Evolutionary conservation across 2,329 filamentous ascomycete species (phyloP), one percentile per base, ranked within the genome.

Genomic region (Tolypocladium guangdongense): DNA sequence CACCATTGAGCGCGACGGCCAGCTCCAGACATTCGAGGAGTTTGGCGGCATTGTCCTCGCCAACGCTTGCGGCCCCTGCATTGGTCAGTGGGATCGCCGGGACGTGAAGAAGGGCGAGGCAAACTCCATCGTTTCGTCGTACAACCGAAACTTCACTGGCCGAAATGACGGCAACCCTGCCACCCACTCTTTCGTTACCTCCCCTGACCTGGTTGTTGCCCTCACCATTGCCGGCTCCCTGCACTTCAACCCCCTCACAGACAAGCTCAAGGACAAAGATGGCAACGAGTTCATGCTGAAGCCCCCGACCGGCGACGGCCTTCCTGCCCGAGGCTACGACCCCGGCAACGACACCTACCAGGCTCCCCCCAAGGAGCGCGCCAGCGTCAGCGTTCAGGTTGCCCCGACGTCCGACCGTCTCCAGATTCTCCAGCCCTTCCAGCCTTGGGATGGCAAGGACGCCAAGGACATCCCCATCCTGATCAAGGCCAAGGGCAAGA

Each of bases 161-260:
- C 88, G 93, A 60, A 99, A 99, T 69, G 93, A 99, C 66, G 93
- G 93, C 57, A 99, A 99, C 75, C 85, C 88, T 20, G 85, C 87
- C 45, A 99, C 93, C 8, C 96, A 97, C 91, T 97, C 97, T 78
- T 99, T 99, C 75, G 81, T 99, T 51, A 92, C 93, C 11, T 96
- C 91, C 0, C 93, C 93, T 7, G 93, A 99, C 71, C 82, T 99
- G 55, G 93, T 99, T 57, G 97, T 93, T 5, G 93, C 93, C 50
- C 92, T 99, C 84, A 82, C 89, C 14, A 97, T 95, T 71, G 86
- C 91, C 43, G 93, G 93, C 53, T 83, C 81, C 52, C 97, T 92
- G 27, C 92, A 88, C 49, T 99, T 99, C 78, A 97, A 99, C 74
- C 93, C 93, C 27, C 81, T 96, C 70, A 95, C 88, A 14, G 93